Evolutionary conservation across 2,329 filamentous ascomycete genomes (phyloP), one percentile per base, ranked within the genome.

Genomic region (Ramularia endophylla): DNA sequence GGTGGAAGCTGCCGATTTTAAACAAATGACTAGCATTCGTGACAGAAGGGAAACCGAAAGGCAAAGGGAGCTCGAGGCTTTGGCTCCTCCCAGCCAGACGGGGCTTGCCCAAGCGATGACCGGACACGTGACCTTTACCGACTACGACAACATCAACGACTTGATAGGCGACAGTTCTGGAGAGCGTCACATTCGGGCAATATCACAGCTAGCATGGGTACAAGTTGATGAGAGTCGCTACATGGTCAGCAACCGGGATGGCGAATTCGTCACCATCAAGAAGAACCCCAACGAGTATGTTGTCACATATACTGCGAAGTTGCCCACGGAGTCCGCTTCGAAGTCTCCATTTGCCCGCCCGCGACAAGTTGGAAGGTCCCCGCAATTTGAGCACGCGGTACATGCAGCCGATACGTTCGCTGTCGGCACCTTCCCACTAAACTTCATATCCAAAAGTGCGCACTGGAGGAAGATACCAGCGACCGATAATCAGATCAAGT

Each of bases 61-160:
- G 19, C 47, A 64, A 53, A 32, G 71, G 64, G 60, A 71, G 61
- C 9, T 38, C 7, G 33, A 19, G 15, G 28, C 42, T 36, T 8
- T 37, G 25, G 22, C 11, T n/a, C 28, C 20, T 16, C 31, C 6
- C 22, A 29, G 19, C 5, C 25, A 19, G 3, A 38, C 36, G 22
- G 36, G 12, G 8, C 27, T 36, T 1, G 16, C 18, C 2, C 33
- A 28, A 9, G 32, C 42, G 9, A 39, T 54, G 36, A 50, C 66
- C 9, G 63, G 72, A 8, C 74, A 72, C 15, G 68, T 95, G 20
- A 83, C 78, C 0, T 94, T 97, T 57, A 90, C 86, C 6, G 87
- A 95, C 54, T 98, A 97, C 62, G 84, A 85, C 43, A 90, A 84
- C 2, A 81, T 98, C n/a, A 82, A 88, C 50, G 92, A 97, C 56